A percentile compares a stretch with the other conserved stretches of the same genome.
phyloP scores from a whole-genome alignment of 169 alveolate genomes.

The Plasmodium vinckei region DNA sequence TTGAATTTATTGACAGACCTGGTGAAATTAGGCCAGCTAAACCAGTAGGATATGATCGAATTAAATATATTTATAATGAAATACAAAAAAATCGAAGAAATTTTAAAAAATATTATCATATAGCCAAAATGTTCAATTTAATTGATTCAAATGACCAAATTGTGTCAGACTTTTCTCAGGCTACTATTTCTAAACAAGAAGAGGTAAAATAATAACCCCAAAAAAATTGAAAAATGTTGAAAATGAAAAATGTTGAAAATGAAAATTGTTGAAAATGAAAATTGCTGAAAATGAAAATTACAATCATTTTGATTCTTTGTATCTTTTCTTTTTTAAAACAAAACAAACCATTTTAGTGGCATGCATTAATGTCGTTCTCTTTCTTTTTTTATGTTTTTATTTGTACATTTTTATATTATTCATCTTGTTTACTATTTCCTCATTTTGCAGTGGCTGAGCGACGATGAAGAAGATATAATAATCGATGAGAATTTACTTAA shows the following conservation, averaged over 20 bases:
- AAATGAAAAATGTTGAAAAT: no score
- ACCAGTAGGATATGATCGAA: slow-evolving; percentile 87
- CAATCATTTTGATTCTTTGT: no score
- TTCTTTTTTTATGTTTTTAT: neutral
- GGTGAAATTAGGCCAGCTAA: slow-evolving; percentile 90
- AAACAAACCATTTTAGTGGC: neutral
- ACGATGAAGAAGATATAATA: slow-evolving; percentile 66
- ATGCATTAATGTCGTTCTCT: neutral
- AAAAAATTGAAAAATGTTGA: no score
- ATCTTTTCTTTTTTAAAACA: no score
- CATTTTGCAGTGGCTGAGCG: slow-evolving; percentile 39
- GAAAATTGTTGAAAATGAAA: no score
- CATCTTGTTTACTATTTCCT: neutral
- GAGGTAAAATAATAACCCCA: slow-evolving; percentile 11
- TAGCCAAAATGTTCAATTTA: slow-evolving; percentile 81
- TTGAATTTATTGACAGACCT: slow-evolving; percentile 90
- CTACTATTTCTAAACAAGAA: slow-evolving; percentile 3
- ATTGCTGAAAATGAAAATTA: no score
- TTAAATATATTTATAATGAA: slow-evolving; percentile 77
- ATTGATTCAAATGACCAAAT: slow-evolving; percentile 82
- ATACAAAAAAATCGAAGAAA: slow-evolving; percentile 82
- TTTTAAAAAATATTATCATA: slow-evolving; percentile 81
- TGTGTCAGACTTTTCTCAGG: slow-evolving; percentile 27
- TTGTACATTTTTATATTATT: neutral
- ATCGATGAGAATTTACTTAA: slow-evolving; percentile 28